phyloP scores from a whole-genome alignment of 768 basidiomycete species.

The Kwoniella botswanensis region DNA sequence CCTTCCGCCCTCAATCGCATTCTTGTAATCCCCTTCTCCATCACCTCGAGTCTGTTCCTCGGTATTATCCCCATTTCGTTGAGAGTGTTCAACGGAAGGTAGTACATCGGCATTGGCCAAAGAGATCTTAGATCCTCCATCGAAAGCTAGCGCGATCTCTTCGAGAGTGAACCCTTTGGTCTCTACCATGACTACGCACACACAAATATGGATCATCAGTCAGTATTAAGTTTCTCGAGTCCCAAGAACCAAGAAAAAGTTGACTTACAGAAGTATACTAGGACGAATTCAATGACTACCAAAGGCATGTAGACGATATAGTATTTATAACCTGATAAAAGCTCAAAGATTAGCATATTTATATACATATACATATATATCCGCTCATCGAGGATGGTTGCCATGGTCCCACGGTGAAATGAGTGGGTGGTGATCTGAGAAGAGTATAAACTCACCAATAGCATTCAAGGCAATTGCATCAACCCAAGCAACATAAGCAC shows the following conservation, averaged over 20 bases:
- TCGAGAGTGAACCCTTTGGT: conserved; percentile 53
- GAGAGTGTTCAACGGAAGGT: conserved; percentile 9
- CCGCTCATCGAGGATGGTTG: no score
- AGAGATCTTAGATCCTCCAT: conserved; percentile 25
- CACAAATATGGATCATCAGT: not conserved
- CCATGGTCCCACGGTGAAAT: no score
- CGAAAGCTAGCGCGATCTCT: conserved; percentile 50
- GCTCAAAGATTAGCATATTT: not conserved
- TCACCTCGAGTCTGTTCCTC: not conserved
- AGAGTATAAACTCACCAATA: conserved; percentile 40
- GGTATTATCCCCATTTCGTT: not conserved
- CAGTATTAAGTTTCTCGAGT: no score
- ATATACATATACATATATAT: no score
- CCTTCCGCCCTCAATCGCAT: no score
- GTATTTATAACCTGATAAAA: conserved; percentile 52
- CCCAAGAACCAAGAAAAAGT: not conserved
- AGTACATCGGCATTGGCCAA: conserved; percentile 4
- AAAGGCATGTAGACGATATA: conserved; percentile 58
- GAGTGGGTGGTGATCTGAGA: not conserved
- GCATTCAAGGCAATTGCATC: conserved; percentile 62
- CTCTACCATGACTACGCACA: conserved; percentile 35
- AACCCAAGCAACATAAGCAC: conserved; percentile 72
- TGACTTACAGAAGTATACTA: conserved; percentile 45
- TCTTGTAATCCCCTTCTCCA: conserved; percentile 3
- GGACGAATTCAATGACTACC: conserved; percentile 56